phyloP scores from a whole-genome alignment of 169 alveolate genomes.

The Plasmodium billcollinsi region DNA sequence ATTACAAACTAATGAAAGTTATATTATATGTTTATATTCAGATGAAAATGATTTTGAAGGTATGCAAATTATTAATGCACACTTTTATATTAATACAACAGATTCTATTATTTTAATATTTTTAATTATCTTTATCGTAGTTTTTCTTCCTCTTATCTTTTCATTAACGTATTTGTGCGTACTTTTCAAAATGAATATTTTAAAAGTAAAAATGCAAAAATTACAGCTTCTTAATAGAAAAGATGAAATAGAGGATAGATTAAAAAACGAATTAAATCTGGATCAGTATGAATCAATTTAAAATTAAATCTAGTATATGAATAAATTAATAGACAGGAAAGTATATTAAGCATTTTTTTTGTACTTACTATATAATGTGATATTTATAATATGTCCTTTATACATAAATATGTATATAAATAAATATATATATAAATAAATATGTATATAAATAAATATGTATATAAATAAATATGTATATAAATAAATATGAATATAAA shows the following conservation, averaged over 20 bases:
- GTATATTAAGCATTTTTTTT: too few relatives aligned
- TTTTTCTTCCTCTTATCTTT: constrained; percentile 55
- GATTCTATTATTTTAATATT: constrained; percentile 66
- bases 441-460: too few relatives aligned
- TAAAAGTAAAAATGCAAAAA: constrained; percentile 58
- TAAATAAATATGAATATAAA: too few relatives aligned
- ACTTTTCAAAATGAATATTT: constrained; percentile 29
- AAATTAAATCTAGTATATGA: neutral
- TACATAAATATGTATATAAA: too few relatives aligned
- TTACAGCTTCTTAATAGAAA: constrained; percentile 58
- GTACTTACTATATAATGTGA: too few relatives aligned
- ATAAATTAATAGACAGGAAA: too few relatives aligned
- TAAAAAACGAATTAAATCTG: constrained; percentile 34
- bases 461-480: too few relatives aligned
- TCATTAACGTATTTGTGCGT: constrained; percentile 59
- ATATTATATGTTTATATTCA: constrained; percentile 58
- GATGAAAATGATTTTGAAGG: constrained; percentile 77
- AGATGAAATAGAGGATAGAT: constrained; percentile 73
- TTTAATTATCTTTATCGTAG: constrained; percentile 57
- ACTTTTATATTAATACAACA: constrained; percentile 54
- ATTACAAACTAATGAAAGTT: constrained; percentile 58
- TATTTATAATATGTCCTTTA: too few relatives aligned
- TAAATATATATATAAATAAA: too few relatives aligned
- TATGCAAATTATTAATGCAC: constrained; percentile 43
- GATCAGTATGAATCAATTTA: constrained; percentile 56